These are phyloP conservation scores for Orobanche coerulescens DNA, from an alignment of 257 asterid species.

Conservation along the genomic window DNA sequence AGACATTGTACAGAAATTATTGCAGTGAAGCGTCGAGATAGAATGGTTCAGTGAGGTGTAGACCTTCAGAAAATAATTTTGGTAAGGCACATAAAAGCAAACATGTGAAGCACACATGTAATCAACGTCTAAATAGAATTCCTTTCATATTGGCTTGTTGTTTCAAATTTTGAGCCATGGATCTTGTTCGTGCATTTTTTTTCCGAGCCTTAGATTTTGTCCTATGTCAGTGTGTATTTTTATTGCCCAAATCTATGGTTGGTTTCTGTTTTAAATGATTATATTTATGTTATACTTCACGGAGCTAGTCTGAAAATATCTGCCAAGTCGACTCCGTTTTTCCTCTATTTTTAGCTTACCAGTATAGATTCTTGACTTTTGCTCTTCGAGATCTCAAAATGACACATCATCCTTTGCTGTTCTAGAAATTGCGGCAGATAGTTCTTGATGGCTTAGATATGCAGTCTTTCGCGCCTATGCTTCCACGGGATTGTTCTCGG, in stretches of 20 bases:
- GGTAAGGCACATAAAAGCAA: conserved; percentile 44
- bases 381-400: conserved; percentile 16
- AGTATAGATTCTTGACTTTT: conserved; percentile 8
- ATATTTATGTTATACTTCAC: too few relatives aligned
- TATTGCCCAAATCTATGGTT: background rate
- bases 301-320: background rate
- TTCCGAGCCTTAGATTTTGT: too few relatives aligned
- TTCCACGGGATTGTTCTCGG: too few relatives aligned
- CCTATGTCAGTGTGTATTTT: background rate
- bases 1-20: conserved; percentile 72
- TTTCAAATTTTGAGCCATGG: conserved; percentile 1
- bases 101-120: background rate
- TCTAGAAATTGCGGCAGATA: conserved; percentile 69
- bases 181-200: background rate
- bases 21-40: conserved; percentile 71
- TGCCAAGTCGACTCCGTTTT: background rate
- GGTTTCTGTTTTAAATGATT: conserved; percentile 15
- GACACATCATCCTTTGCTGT: conserved; percentile 18
- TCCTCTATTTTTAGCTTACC: too few relatives aligned
- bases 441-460: conserved; percentile 77
- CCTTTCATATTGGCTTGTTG: background rate
- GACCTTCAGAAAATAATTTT: conserved; percentile 76
- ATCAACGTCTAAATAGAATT: background rate
- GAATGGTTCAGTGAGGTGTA: conserved; percentile 76
- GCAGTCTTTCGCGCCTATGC: conserved; percentile 75